Evolutionary conservation across 768 basidiomycete species (phyloP).

Genomic region (Pleurotus cornucopiae): DNA sequence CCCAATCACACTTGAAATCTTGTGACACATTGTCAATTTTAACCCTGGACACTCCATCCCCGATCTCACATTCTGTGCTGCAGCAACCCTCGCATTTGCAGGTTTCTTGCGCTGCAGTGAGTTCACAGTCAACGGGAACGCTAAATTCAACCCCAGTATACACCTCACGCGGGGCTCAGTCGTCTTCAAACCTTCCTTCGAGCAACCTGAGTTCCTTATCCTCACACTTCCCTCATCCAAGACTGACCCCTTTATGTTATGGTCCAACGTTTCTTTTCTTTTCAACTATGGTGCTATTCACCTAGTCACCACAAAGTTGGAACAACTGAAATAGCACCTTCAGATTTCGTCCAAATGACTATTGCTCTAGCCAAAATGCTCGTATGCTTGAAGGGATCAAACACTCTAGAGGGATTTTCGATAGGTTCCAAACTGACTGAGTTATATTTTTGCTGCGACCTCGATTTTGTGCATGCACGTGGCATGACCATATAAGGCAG

Average conservation of each 20-base stretch:
- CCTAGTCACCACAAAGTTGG: constrained; percentile 4
- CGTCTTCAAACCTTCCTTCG: neutral
- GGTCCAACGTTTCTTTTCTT: too few relatives aligned
- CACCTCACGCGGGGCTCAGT: neutral
- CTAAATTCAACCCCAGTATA: neutral
- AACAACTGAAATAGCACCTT: neutral
- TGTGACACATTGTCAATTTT: too few relatives aligned
- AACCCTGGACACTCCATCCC: too few relatives aligned
- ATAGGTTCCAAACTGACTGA: constrained; percentile 16
- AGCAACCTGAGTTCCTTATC: too few relatives aligned
- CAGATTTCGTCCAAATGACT: constrained; percentile 7
- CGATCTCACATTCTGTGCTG: neutral
- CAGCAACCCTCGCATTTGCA: too few relatives aligned
- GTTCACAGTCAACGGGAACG: too few relatives aligned
- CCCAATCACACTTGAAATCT: too few relatives aligned
- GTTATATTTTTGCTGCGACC: constrained; percentile 8
- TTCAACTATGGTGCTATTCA: constrained; percentile 4
- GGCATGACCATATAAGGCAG: too few relatives aligned
- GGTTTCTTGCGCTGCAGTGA: too few relatives aligned
- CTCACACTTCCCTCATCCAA: too few relatives aligned
- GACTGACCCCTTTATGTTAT: too few relatives aligned
- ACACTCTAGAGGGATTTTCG: constrained; percentile 13
- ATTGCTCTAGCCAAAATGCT: constrained; percentile 13
- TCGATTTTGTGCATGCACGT: too few relatives aligned
- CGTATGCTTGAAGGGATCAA: constrained; percentile 11